Percentiles rank a stretch among this genome's conserved stretches.
These are phyloP conservation scores for Colletotrichum ledebouriae DNA, from an alignment of 2,329 filamentous ascomycete species.

Conservation along the genomic window DNA sequence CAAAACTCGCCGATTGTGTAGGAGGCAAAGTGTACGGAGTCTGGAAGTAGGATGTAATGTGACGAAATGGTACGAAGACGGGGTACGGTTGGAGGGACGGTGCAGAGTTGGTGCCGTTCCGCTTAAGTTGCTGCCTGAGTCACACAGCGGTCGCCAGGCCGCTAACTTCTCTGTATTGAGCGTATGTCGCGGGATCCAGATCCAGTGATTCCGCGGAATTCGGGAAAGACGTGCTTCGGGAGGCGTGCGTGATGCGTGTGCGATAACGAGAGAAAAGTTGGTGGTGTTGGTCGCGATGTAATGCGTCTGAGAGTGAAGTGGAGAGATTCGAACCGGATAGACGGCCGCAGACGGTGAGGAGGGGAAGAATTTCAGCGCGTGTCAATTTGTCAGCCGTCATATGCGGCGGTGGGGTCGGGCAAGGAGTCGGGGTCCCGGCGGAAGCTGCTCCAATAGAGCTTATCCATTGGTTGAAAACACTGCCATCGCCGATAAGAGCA, in stretches of 20 bases:
- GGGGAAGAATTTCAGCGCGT: constrained; percentile 43
- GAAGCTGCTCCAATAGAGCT: constrained; percentile 3
- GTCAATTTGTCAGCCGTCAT: constrained; percentile 43
- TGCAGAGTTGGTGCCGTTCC: constrained; percentile 45
- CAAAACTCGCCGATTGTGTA: constrained; percentile 10
- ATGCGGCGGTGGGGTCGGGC: constrained; percentile 24
- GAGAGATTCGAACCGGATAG: constrained; percentile 39
- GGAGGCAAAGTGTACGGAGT: constrained; percentile 13
- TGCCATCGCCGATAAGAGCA: constrained; percentile 18
- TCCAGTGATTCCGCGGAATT: constrained; percentile 27
- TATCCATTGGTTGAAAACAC: constrained; percentile 31
- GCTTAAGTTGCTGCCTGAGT: constrained; percentile 54
- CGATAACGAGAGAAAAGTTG: constrained; percentile 17
- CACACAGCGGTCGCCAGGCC: constrained; percentile 24
- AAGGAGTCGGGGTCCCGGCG: constrained; percentile 26
- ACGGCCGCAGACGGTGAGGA: constrained; percentile 38
- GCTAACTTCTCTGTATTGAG: constrained; percentile 17
- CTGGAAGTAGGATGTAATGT: constrained; percentile 8
- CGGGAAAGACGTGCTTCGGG: constrained; percentile 34
- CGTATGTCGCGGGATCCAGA: constrained; percentile 21
- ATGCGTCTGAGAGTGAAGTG: constrained; percentile 32
- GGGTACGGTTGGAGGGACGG: constrained; percentile 34
- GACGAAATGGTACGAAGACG: constrained; percentile 38
- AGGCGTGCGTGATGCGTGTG: constrained; percentile 29
- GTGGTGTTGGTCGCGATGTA: constrained; percentile 23